Evolutionary conservation across 805 yeast species (phyloP).

Genomic region (Scheffersomyces coipomensis): DNA sequence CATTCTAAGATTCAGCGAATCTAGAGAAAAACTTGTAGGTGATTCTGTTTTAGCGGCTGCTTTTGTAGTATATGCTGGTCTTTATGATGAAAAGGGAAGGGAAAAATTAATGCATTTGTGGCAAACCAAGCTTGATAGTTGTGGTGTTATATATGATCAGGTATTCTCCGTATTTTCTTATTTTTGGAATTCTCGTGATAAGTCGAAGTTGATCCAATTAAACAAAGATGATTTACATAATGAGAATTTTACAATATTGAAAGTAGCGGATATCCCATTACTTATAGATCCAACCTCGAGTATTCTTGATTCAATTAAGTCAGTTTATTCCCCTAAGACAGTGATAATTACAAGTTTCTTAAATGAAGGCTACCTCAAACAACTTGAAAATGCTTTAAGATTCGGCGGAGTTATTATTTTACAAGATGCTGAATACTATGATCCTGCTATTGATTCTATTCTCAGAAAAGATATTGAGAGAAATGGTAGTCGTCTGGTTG

Average conservation of each 20-base stretch:
- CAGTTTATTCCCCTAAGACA: constrained; percentile 26
- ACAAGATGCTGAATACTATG: constrained; percentile 77
- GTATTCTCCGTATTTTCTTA: constrained; percentile 32
- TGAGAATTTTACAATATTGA: constrained; percentile 62
- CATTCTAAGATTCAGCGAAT: constrained; percentile 47
- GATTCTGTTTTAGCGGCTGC: constrained; percentile 65
- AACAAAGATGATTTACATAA: constrained; percentile 58
- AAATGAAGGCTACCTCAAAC: constrained; percentile 63
- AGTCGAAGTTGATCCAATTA: constrained; percentile 52
- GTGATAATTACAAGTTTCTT: constrained; percentile 66
- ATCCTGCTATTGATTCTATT: constrained; percentile 68
- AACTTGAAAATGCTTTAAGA: constrained; percentile 74
- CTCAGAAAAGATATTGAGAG: constrained; percentile 58
- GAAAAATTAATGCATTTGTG: constrained; percentile 28
- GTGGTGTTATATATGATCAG: constrained; percentile 35
- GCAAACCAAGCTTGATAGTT: constrained; percentile 29
- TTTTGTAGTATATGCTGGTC: constrained; percentile 59
- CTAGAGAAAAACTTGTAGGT: constrained; percentile 55
- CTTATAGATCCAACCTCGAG: constrained; percentile 72
- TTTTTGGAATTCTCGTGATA: constrained; percentile 39
- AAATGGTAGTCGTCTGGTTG: constrained; percentile 68
- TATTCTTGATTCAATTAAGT: constrained; percentile 39
- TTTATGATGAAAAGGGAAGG: constrained; percentile 50
- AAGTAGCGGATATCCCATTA: constrained; percentile 44
- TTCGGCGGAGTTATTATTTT: constrained; percentile 78